These are phyloP conservation scores for Penicillium crystallinum DNA, from an alignment of 495 filamentous ascomycete species.

Conservation along the genomic window DNA sequence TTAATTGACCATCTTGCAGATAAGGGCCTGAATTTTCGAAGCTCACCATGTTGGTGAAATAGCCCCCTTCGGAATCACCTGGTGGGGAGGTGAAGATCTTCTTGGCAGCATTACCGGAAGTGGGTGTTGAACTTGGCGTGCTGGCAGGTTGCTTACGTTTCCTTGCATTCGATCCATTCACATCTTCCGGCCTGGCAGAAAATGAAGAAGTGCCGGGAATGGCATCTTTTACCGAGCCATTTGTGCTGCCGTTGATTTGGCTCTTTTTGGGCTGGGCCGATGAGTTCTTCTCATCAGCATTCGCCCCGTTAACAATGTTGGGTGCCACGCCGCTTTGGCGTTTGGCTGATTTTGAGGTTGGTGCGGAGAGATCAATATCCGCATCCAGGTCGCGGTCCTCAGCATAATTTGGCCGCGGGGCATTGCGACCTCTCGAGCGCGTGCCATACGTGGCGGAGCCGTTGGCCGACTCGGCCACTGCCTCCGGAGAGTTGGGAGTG, in stretches of 20 bases:
- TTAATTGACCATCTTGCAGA: conserved; percentile 72
- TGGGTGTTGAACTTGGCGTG: conserved; percentile 33
- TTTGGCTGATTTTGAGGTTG: conserved; percentile 42
- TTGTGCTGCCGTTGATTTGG: conserved; percentile 34
- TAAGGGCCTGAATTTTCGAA: conserved; percentile 67
- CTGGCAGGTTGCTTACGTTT: conserved; percentile 76
- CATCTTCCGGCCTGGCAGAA: conserved; percentile 45
- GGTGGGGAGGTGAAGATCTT: conserved; percentile 45
- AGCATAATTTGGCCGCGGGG: conserved; percentile 87
- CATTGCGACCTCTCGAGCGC: conserved; percentile 85
- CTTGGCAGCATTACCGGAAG: conserved; percentile 32
- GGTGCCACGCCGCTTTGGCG: conserved; percentile 31
- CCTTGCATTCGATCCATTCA: conserved; percentile 46
- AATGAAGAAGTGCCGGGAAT: conserved; percentile 64
- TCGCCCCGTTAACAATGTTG: conserved; percentile 31
- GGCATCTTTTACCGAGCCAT: conserved; percentile 41
- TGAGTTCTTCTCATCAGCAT: conserved; percentile 41
- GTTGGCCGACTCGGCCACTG: conserved; percentile 37
- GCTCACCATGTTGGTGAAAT: conserved; percentile 73
- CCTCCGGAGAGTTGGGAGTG: conserved; percentile 44
- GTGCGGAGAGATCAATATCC: conserved; percentile 57
- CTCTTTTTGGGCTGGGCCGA: conserved; percentile 39
- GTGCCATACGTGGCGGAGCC: conserved; percentile 73
- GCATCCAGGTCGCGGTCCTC: conserved; percentile 92
- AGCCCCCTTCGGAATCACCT: conserved; percentile 31